Evolutionary conservation across 306 rosid species (phyloP), one percentile per base, ranked within the genome.

Genomic region (Astragalus glycyphyllos): DNA sequence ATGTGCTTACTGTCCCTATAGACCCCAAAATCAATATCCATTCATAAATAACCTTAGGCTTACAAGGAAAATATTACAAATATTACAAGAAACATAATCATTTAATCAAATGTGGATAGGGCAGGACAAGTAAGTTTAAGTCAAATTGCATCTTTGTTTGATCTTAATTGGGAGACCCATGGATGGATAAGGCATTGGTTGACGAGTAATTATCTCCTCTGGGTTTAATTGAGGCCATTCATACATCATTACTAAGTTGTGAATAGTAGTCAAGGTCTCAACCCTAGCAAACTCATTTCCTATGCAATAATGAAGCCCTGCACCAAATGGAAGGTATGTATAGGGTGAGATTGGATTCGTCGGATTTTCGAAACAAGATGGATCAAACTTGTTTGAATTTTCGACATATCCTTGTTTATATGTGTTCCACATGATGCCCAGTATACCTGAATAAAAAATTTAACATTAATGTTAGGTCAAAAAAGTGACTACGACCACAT

Each of bases 221-320:
- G 79, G 80, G 46, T 58, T 57, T 38, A 75, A 42, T 53, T 69
- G 81, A 35, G 87, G 72, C 86, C 90, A 83, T 69, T 83, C 83
- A 7, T 49, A 86, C 77, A 55, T 72, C 9, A 71, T 81, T 58
- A 83, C 77, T 60, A 86, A 48, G 69, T 86, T 81, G 72, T 83
- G 87, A 31, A 83, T 73, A 26, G 73, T 78, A 6, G 77, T 65
- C 58, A 83, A 83, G 4, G 83, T 82, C 49, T 86, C 77, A 13
- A 83, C 84, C 65, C 86, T 75, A 0, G 86, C 84, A 83, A 86
- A 83, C 70, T 81, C 87, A 9, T 86, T 86, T 14, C 87, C 90
- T 41, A 78, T 41, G 84, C 87, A 86, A 26, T 37, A 29, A 63
- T 68, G 82, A n/a, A 65, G 26, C 31, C 87, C 90, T 58, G 65